phyloP scores from a whole-genome alignment of 192 early-diverging fungal genomes.

The Paraglomus brasilianum region DNA sequence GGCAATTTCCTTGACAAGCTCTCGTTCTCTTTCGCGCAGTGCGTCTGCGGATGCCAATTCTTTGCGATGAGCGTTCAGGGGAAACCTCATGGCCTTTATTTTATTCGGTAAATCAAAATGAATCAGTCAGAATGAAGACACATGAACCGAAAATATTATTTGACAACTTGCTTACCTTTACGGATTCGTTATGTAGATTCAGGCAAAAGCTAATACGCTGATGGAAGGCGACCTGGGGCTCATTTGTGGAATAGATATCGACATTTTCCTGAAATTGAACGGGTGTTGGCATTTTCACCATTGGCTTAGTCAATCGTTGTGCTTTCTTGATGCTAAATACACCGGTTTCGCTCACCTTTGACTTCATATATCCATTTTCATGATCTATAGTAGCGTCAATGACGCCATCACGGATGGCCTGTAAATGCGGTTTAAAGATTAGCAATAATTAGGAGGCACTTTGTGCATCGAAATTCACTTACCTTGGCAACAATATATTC shows the following conservation, averaged over 20 bases:
- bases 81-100: slow-evolving; percentile 89
- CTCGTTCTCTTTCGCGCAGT: slow-evolving; percentile 86
- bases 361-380: slow-evolving; percentile 88
- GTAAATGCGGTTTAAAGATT: neutral
- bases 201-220: slow-evolving; percentile 93
- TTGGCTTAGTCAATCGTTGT: too few species aligned
- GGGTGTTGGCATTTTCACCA: neutral
- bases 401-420: slow-evolving; percentile 95
- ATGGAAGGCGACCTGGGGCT: slow-evolving; percentile 95
- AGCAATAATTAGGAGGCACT: too few species aligned
- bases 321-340: neutral
- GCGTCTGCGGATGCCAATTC: slow-evolving; percentile 79
- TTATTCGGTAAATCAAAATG: neutral
- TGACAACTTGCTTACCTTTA: slow-evolving; percentile 59
- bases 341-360: slow-evolving; percentile 50
- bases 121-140: slow-evolving; percentile 17
- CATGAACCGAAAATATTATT: neutral
- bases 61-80: slow-evolving; percentile 80
- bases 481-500: slow-evolving; percentile 97
- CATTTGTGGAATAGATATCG: slow-evolving; percentile 96
- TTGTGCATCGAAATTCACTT: neutral
- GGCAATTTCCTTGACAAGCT: slow-evolving; percentile 90
- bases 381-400: slow-evolving; percentile 98
- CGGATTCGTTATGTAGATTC: slow-evolving; percentile 94
- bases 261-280: slow-evolving; percentile 63